Conservation (phyloP, 75 land plant species). For the Picea sitchensis region DNA sequence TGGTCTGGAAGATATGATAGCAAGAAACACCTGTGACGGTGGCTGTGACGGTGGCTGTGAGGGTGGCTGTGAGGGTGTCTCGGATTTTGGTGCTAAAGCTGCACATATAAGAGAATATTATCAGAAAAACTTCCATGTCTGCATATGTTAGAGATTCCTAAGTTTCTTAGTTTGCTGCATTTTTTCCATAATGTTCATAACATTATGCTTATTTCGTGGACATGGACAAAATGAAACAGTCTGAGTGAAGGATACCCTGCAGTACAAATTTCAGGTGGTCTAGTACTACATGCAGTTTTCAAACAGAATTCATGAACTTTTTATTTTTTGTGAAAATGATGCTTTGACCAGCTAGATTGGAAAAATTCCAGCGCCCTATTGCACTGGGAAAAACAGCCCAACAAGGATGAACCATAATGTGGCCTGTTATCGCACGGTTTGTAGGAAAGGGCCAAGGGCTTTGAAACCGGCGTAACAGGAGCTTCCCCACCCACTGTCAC, state of each 20-base stretch:
- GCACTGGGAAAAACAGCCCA: no score
- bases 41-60: not conserved
- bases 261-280: not conserved
- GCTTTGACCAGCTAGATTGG: no score
- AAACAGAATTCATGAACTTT: no score
- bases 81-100: slow-evolving; percentile 1
- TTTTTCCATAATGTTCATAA: not conserved
- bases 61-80: not conserved
- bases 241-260: not conserved
- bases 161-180: not conserved
- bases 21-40: not conserved
- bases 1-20: not conserved
- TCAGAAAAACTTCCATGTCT: slow-evolving; percentile 2
- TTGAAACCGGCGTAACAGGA: no score
- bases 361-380: no score
- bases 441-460: no score
- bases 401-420: no score
- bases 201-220: not conserved
- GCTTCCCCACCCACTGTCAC: no score
- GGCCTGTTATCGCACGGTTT: no score
- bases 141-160: not conserved
- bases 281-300: not conserved
- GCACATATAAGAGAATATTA: not conserved
- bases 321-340: no score
- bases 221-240: not conserved